These are phyloP conservation scores for Ustilago sp. DNA, from an alignment of 1,284 basidiomycete species.

Conservation along the genomic window DNA sequence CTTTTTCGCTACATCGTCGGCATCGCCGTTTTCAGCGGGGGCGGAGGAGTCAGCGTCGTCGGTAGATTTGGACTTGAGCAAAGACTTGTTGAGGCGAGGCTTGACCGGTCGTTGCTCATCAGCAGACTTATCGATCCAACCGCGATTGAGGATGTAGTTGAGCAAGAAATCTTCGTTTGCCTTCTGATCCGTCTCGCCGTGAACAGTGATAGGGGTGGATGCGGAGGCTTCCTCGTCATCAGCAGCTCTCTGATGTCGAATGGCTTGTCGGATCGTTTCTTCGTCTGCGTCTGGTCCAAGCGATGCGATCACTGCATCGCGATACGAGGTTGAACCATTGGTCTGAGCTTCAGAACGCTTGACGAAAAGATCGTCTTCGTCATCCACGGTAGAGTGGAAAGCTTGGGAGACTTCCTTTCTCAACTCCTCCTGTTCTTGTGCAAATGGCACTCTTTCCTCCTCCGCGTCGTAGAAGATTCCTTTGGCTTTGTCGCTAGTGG, in stretches of 20 bases:
- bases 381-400: slow-evolving; percentile 74
- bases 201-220: slow-evolving; percentile 20
- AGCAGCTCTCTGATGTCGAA: slow-evolving; percentile 31
- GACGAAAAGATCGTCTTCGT: slow-evolving; percentile 74
- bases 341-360: slow-evolving; percentile 83
- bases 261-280: slow-evolving; percentile 51
- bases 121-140: slow-evolving; percentile 64
- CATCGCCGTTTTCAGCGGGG: slow-evolving; percentile 9
- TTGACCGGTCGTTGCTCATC: slow-evolving; percentile 39
- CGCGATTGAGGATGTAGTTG: slow-evolving; percentile 68
- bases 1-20: not conserved
- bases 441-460: slow-evolving; percentile 77
- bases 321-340: slow-evolving; percentile 80
- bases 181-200: slow-evolving; percentile 67
- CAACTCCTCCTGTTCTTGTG: slow-evolving; percentile 81
- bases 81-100: slow-evolving; percentile 38
- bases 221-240: slow-evolving; percentile 40
- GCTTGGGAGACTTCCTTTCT: slow-evolving; percentile 86
- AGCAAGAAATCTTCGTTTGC: slow-evolving; percentile 86
- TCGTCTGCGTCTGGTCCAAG: slow-evolving; percentile 80
- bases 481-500: slow-evolving; percentile 33
- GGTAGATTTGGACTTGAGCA: slow-evolving; percentile 21
- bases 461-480: slow-evolving; percentile 71
- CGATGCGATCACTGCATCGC: slow-evolving; percentile 81
- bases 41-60: slow-evolving; percentile 14